A percentile compares a stretch with the other conserved stretches of the same genome.
These are phyloP conservation scores for Odonthalia washingtoniensis DNA, from an alignment of 31 red algal genomes.

Conservation along the genomic window DNA sequence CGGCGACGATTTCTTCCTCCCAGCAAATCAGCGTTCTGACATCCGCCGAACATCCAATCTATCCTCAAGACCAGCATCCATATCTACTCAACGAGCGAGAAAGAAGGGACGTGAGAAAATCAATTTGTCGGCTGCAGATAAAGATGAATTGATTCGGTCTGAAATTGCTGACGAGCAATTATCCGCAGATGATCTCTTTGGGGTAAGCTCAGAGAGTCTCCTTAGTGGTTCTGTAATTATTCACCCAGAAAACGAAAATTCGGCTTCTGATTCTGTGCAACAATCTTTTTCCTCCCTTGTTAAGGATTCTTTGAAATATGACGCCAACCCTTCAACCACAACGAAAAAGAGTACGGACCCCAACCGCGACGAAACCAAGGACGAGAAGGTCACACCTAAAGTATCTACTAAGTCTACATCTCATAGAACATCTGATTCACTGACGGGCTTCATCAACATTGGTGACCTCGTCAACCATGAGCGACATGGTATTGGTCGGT, in stretches of 20 bases:
- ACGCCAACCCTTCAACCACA: too few relatives aligned
- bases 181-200: constrained; percentile 45
- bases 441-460: not conserved
- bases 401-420: not conserved
- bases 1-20: constrained; percentile 56
- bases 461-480: constrained; percentile 69
- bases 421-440: not conserved
- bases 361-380: not conserved
- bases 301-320: too few relatives aligned
- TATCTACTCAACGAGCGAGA: not conserved
- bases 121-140: not conserved
- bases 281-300: too few relatives aligned
- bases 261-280: too few relatives aligned
- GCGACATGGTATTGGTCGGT: constrained; percentile 84
- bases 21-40: constrained; percentile 4
- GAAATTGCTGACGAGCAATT: constrained; percentile 43
- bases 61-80: not conserved
- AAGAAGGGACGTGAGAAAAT: constrained; percentile 14
- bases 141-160: constrained; percentile 38
- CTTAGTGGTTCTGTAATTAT: not conserved
- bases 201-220: not conserved
- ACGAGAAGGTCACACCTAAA: not conserved
- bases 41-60: not conserved
- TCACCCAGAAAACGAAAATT: not conserved
- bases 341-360: too few relatives aligned